phyloP scores from a whole-genome alignment of 768 basidiomycete genomes.

The Pulveroboletus sp. region DNA sequence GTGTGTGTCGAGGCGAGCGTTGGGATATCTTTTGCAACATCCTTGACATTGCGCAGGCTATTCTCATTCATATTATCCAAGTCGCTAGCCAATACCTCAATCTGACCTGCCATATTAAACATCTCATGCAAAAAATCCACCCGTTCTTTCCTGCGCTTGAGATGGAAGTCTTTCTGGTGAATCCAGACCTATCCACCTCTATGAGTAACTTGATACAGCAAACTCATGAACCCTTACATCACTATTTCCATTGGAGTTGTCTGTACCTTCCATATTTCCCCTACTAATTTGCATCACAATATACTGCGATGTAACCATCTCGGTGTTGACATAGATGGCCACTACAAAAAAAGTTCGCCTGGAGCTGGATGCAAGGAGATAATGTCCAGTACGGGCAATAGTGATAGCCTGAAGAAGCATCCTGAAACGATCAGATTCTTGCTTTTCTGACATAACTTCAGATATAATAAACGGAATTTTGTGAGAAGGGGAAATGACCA shows the following conservation, averaged over 20 bases:
- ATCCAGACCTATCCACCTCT: too few species aligned
- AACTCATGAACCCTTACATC: background rate
- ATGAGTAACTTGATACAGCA: background rate
- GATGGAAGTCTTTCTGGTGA: background rate
- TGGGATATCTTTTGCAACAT: background rate
- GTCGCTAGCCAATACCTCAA: background rate
- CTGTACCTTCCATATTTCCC: background rate
- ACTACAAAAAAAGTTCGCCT: slow-evolving; percentile 9
- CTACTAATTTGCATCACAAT: background rate
- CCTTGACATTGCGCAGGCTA: background rate
- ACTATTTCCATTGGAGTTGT: background rate
- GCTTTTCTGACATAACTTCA: too few species aligned
- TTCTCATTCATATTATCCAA: background rate
- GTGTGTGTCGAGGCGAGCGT: background rate
- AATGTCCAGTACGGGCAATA: background rate
- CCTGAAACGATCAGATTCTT: too few species aligned
- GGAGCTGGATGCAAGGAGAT: background rate
- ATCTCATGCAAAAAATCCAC: slow-evolving; percentile 7
- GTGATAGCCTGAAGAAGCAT: slow-evolving; percentile 15
- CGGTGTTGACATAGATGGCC: slow-evolving; percentile 6
- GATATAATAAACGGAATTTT: too few species aligned
- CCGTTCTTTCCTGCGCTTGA: background rate
- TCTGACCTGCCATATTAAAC: slow-evolving; percentile 6
- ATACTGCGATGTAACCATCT: slow-evolving; percentile 1
- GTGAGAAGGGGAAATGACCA: too few species aligned